Evolutionary conservation across 129 eudicot genomes (phyloP), one percentile per base, ranked within the genome.

Genomic region (Helichrysum umbraculigerum): DNA sequence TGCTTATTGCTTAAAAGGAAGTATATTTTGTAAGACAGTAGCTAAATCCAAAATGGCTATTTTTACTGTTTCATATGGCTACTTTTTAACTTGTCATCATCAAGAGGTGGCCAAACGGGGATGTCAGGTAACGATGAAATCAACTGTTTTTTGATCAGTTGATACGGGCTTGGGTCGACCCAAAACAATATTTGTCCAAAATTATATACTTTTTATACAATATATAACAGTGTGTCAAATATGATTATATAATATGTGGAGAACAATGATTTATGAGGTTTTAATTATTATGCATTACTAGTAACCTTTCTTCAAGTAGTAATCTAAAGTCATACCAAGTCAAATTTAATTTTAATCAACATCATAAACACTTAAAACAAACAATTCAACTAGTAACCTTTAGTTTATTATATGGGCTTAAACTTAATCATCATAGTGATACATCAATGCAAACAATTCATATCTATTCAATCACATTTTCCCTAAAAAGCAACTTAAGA

Each of bases 401-500:
- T 12, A 21, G 10, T 7, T 34, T 8, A 66, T 2, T 35, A 6
- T 66, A 42, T 5, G 14, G 71, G 37, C 19, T 29, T 0, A 32
- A 58, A 25, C 28, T 25, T 25, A 25, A 25, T 0, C 28, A 25
- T 9, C 20, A 35, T 39, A 32, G 16, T 10, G 12, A 20, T 21
- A 17, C 62, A 70, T 11, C 11, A 19, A 72, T 3, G 57, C 32
- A 20, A 68, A 68, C 14, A 37, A 3, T 10, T 39, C 4, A 68
- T 68, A 68, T 30, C n/a, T n/a, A 19, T 11, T 44, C 22, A 69
- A 69, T 44, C 73, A 42, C 73, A 56, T 56, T 72, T 57, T 30
- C 5, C 19, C 30, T 71, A 47, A 20, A n/a, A 57, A 32, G 33
- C 14, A 72, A 35, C 67, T 57, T 50, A 15, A 51, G 29, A 29